Base-by-base conservation (phyloP, 257 asterid species). In the Solanum chiquidenum region DNA sequence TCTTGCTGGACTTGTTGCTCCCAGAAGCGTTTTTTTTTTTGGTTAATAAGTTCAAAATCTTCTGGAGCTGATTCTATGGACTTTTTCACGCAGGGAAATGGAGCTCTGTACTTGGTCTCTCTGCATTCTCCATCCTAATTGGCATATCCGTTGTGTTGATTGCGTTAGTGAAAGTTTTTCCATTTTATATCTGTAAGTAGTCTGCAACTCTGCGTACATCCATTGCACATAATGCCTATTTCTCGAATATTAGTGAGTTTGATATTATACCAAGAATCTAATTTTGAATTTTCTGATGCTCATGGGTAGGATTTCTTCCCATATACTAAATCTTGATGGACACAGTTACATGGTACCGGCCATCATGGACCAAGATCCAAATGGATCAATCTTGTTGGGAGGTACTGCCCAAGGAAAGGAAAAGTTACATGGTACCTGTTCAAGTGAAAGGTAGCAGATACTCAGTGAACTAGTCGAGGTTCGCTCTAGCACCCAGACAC, bases 21-120 rank as follows among this genome's bases (percentile, higher is more conserved):
- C 69, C 29, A 60, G 12, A 60, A 60, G 27, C 27, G 0, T 23
- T 9, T 60, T 9, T 21, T 52, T 21, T 25, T 25, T 27, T 66
- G 2, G 73, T 66, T n/a, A 3, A 12, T 12, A 16, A n/a, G 79
- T 86, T 37, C 31, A 86, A 44, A 13, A 27, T 35, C 42, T 69
- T 37, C 64, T 64, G 82, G 87, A 31, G 37, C 80, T 86, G 34
- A 42, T 62, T 64, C 83, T 1, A 31, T 1, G 35, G 21, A 23
- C 44, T 31, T 86, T 75, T 80, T 86, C 74, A 33, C 83, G 93
- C 96, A 94, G 98, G 98, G 99, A 89, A 94, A 91, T 83, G 99
- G 98, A 90, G 99, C 99, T 89, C 94, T 95, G 76, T 95, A 95
- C 93, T 90, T 97, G 95, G 92, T 97, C 55, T 92, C 98, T 5